A percentile compares a stretch with the other conserved stretches of the same genome.
Conservation (phyloP, 768 basidiomycete species). For the Mycena capillaripes region DNA sequence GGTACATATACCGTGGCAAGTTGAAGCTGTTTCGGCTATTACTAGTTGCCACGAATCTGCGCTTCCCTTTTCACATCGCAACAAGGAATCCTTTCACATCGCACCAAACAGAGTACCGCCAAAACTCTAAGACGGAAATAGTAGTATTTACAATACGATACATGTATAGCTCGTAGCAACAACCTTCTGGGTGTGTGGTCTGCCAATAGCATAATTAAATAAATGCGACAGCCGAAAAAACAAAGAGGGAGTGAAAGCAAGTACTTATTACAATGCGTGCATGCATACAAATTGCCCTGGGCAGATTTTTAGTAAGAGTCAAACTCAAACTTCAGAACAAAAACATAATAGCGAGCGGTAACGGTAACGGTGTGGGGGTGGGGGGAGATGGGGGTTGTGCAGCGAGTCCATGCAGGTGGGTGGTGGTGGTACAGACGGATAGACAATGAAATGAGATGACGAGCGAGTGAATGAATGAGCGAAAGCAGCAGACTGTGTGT, state of each 20-base stretch:
- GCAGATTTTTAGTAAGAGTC: conserved; percentile 20
- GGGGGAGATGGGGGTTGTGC: conserved; percentile 24
- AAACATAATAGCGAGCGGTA: no score
- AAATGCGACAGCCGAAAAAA: conserved; percentile 17
- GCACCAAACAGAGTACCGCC: no score
- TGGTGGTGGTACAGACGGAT: conserved; percentile 18
- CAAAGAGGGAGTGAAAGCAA: no score
- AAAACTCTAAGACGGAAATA: no score
- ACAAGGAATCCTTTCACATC: no score
- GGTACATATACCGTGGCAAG: no score
- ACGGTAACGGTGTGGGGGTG: conserved; percentile 18
- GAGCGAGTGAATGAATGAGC: neutral
- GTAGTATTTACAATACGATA: neutral
- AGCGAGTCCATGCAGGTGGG: conserved; percentile 22
- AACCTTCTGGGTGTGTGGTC: neutral
- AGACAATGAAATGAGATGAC: no score
- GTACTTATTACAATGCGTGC: conserved; percentile 21
- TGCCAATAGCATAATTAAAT: conserved; percentile 12
- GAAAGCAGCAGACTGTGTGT: neutral
- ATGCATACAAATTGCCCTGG: conserved; percentile 15
- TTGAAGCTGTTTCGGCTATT: no score
- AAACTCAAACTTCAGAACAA: neutral
- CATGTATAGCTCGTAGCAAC: conserved; percentile 12
- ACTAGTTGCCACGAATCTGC: no score
- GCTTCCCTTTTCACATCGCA: no score